Percentiles rank a stretch among this genome's conserved stretches.
These are phyloP conservation scores for Aspergillus hancockii DNA, from an alignment of 495 filamentous ascomycete genomes.

Conservation along the genomic window DNA sequence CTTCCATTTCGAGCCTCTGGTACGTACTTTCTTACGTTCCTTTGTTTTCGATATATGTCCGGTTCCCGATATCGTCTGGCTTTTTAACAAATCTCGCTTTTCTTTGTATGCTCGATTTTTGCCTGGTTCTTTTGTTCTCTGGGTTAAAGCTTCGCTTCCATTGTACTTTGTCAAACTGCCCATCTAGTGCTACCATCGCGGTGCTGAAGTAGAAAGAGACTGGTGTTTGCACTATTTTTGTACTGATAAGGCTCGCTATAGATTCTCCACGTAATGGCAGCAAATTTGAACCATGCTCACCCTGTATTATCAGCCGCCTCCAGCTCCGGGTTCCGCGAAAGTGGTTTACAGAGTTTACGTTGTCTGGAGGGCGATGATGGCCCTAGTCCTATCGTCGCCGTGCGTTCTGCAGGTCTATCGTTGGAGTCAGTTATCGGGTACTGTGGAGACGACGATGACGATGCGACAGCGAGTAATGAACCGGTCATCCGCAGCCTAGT, in stretches of 20 bases:
- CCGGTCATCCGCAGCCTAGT: slow-evolving; percentile 46
- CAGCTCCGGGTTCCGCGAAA: slow-evolving; percentile 85
- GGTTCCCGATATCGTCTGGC: not conserved
- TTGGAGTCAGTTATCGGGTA: slow-evolving; percentile 79
- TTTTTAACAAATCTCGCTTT: not conserved
- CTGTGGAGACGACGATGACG: slow-evolving; percentile 33
- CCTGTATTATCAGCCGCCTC: slow-evolving; percentile 70
- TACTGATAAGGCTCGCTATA: slow-evolving; percentile 32
- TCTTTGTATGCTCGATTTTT: not conserved
- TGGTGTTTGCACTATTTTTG: not conserved
- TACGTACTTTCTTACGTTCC: slow-evolving; percentile 39
- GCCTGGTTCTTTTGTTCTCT: not conserved
- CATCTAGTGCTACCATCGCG: not conserved
- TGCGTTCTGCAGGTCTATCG: slow-evolving; percentile 75
- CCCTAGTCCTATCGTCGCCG: slow-evolving; percentile 72
- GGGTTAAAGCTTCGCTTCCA: not conserved
- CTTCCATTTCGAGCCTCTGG: slow-evolving; percentile 95
- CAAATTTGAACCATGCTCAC: slow-evolving; percentile 71
- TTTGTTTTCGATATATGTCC: slow-evolving; percentile 2
- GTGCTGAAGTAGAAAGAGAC: not conserved
- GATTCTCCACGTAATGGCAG: slow-evolving; percentile 86
- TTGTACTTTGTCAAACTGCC: not conserved
- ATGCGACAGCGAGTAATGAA: slow-evolving; percentile 35
- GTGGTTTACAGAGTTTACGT: slow-evolving; percentile 59
- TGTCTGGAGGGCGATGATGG: slow-evolving; percentile 36